Conservation (phyloP, 163 green algal species). For the Scenedesmus sp. region DNA sequence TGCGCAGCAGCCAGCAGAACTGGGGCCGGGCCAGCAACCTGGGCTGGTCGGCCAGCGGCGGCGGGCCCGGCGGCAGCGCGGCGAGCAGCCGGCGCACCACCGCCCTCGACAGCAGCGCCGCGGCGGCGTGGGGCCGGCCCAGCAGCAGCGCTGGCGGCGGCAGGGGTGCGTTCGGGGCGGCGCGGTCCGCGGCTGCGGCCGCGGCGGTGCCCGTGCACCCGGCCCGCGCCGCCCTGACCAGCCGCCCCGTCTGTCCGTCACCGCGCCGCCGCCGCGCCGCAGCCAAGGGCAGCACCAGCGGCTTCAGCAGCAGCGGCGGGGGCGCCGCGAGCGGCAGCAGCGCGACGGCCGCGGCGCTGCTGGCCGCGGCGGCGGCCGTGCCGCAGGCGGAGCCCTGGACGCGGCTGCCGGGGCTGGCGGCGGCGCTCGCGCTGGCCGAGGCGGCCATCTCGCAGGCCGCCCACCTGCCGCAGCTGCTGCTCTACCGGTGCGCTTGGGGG, state of each 20-base stretch:
- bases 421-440: constrained; percentile 76
- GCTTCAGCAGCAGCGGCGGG: not conserved
- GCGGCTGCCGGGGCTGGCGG: constrained; percentile 58
- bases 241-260: not conserved
- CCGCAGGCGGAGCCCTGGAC: constrained; percentile 36
- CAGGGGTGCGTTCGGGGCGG: not conserved
- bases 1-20: constrained; percentile 32
- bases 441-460: constrained; percentile 74
- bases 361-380: not conserved
- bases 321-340: not conserved
- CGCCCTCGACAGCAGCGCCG: constrained; percentile 20
- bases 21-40: constrained; percentile 17
- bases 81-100: not conserved
- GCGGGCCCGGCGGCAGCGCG: not conserved
- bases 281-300: not conserved
- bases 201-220: no score
- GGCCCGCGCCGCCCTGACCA: no score
- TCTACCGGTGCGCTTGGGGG: constrained; percentile 74
- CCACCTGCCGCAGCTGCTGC: constrained; percentile 75
- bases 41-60: no score
- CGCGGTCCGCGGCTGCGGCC: no score
- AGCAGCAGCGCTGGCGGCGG: constrained; percentile 11
- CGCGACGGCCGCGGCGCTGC: constrained; percentile 11
- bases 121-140: constrained; percentile 19
- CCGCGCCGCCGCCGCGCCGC: not conserved